Base-by-base conservation (phyloP, 2,329 filamentous ascomycete species). In the Podosphaera fusca region DNA sequence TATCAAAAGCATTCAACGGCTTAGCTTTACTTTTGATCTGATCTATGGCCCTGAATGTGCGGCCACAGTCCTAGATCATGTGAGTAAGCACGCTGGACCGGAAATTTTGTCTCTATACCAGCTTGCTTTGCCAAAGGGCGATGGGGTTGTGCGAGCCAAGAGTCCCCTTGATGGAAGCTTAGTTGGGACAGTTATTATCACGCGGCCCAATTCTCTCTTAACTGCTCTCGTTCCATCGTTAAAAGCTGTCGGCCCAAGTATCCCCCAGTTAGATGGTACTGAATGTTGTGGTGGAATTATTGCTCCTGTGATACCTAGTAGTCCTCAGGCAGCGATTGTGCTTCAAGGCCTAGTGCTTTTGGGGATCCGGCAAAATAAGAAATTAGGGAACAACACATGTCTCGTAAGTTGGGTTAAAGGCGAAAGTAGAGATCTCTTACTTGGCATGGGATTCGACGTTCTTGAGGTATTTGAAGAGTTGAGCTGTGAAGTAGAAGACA, bases 381-480 rank as follows among this genome's bases (percentile, higher is more conserved):
- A 74, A 61, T 75, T 82, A 64, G 77, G 77, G n/a, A 76, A 76
- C 57, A 75, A 74, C 64, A 74, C 75, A 1, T 63, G 62, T 56
- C 69, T 84, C 58, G 69, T 85, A 61, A 81, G 84, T 66, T 67
- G 64, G 64, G 64, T 67, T 30, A 53, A 60, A 21, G 63, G 63
- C 0, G 64, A 66, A 10, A 62, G 65, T 58, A 61, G 64, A 56
- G 86, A 92, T 67, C 80, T 82, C 40, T 72, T 94, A 58, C 74
- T 81, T 57, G 80, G 79, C 0, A 87, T 94, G 83, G 87, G 87
- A 0, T 94, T 94, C 65, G 80, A 80, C 61, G 77, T 85, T 50
- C 71, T 88, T 60, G 84, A 90, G 69, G 82, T 77, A 46, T 94
- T 88, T 68, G 87, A 94, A 64, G 85, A 94, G 68, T 78, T 92